These are phyloP conservation scores for Styphnolobium japonicum DNA, from an alignment of 306 rosid species.

Conservation along the genomic window DNA sequence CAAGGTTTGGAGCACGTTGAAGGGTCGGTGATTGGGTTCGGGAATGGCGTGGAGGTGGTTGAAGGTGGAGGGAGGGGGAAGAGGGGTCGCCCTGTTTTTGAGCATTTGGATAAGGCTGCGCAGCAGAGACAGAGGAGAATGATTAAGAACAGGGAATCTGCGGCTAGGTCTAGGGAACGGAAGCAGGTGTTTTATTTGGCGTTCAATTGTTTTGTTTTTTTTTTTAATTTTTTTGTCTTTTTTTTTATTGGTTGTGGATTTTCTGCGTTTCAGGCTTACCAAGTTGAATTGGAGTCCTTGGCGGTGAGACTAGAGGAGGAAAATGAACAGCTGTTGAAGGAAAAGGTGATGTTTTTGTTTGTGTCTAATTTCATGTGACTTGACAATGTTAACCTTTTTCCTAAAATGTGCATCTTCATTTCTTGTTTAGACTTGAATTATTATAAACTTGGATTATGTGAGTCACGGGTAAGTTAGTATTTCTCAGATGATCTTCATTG, in stretches of 20 bases:
- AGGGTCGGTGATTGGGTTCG: conserved; percentile 62
- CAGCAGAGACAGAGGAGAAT: conserved; percentile 47
- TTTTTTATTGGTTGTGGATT: neutral
- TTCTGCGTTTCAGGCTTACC: conserved; percentile 67
- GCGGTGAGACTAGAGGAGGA: conserved; percentile 81
- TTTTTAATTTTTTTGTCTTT: neutral
- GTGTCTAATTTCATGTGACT: neutral
- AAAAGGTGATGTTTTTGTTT: conserved; percentile 56
- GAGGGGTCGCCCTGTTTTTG: conserved; percentile 37
- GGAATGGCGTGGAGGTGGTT: conserved; percentile 50
- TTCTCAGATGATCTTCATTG: neutral
- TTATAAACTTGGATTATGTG: no score
- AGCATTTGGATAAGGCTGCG: conserved; percentile 41
- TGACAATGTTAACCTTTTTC: neutral
- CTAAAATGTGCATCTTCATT: no score
- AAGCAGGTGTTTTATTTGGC: no score
- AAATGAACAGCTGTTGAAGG: conserved; percentile 68
- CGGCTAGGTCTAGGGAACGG: conserved; percentile 48
- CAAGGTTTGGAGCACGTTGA: conserved; percentile 58
- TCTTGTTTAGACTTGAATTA: no score
- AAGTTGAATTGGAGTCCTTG: conserved; percentile 80
- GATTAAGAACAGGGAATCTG: conserved; percentile 50
- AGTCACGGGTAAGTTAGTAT: neutral
- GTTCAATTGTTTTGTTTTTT: neutral
- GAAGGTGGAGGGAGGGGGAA: conserved; percentile 31